These are phyloP conservation scores for Fistulina hepatica DNA, from an alignment of 1,284 basidiomycete genomes.

Conservation along the genomic window DNA sequence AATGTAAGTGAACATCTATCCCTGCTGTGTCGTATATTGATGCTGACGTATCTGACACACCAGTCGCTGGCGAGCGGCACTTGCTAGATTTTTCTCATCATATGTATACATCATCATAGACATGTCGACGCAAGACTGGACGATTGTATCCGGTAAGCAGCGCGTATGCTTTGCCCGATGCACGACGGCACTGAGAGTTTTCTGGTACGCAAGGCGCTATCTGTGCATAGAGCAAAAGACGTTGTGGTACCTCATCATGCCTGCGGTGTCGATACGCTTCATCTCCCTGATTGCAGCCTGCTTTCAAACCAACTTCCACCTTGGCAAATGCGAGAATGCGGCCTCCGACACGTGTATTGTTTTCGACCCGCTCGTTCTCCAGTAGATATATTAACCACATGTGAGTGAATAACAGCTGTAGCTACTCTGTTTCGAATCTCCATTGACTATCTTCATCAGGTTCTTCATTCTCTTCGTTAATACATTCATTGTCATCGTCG, in stretches of 20 bases:
- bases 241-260: conserved; percentile 16
- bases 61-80: not conserved
- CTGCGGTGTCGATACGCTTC: conserved; percentile 15
- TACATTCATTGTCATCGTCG: too few species aligned
- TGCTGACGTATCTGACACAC: not conserved
- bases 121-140: conserved; percentile 18
- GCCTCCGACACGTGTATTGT: too few species aligned
- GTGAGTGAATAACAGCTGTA: too few species aligned
- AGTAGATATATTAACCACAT: too few species aligned
- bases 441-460: too few species aligned
- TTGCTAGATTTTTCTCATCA: conserved; percentile 26
- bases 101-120: conserved; percentile 31
- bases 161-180: too few species aligned
- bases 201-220: conserved; percentile 23
- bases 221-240: conserved; percentile 16
- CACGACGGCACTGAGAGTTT: too few species aligned
- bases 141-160: conserved; percentile 33
- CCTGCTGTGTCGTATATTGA: conserved; percentile 26
- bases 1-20: not conserved
- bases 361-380: too few species aligned
- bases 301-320: conserved; percentile 13
- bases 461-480: too few species aligned
- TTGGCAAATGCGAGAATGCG: conserved; percentile 7
- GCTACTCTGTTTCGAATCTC: too few species aligned
- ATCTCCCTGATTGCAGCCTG: conserved; percentile 16